A percentile compares a stretch with the other conserved stretches of the same genome.
Conservation (phyloP, 768 basidiomycete species). For the Cyclocybe cylindracea region DNA sequence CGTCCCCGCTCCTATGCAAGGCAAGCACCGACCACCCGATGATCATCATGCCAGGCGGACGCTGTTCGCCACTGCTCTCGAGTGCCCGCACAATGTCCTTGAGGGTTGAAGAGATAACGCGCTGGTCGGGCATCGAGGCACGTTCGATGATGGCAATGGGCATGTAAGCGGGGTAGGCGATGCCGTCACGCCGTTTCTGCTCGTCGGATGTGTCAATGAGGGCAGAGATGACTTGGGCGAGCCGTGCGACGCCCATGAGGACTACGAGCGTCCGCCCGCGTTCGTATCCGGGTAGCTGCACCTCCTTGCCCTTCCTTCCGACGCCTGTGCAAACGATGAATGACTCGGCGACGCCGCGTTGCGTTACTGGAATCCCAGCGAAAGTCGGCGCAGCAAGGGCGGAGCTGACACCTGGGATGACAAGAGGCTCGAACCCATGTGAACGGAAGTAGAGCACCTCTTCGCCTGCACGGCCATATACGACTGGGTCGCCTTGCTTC, state of each 20-base stretch:
- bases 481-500: slow-evolving; percentile 96
- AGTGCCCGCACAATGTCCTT: slow-evolving; percentile 68
- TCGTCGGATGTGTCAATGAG: slow-evolving; percentile 32
- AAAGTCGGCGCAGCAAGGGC: slow-evolving; percentile 89
- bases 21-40: slow-evolving; percentile 90
- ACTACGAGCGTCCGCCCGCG: slow-evolving; percentile 79
- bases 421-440: slow-evolving; percentile 79
- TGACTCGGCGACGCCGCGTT: slow-evolving; percentile 90
- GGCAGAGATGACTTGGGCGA: slow-evolving; percentile 68
- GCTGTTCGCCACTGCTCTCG: slow-evolving; percentile 77
- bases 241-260: slow-evolving; percentile 94
- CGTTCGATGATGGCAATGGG: slow-evolving; percentile 96
- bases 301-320: slow-evolving; percentile 80
- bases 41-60: slow-evolving; percentile 96
- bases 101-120: slow-evolving; percentile 79
- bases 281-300: slow-evolving; percentile 86
- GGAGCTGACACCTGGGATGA: slow-evolving; percentile 89
- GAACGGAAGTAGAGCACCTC: slow-evolving; percentile 91
- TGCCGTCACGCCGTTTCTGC: slow-evolving; percentile 34
- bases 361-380: slow-evolving; percentile 91
- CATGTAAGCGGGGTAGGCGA: slow-evolving; percentile 67
- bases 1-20: slow-evolving; percentile 69
- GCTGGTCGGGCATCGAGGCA: slow-evolving; percentile 92
- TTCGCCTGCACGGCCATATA: slow-evolving; percentile 94
- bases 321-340: slow-evolving; percentile 94